Evolutionary conservation across 768 basidiomycete genomes (phyloP).

Genomic region (Suillus subalutaceus): DNA sequence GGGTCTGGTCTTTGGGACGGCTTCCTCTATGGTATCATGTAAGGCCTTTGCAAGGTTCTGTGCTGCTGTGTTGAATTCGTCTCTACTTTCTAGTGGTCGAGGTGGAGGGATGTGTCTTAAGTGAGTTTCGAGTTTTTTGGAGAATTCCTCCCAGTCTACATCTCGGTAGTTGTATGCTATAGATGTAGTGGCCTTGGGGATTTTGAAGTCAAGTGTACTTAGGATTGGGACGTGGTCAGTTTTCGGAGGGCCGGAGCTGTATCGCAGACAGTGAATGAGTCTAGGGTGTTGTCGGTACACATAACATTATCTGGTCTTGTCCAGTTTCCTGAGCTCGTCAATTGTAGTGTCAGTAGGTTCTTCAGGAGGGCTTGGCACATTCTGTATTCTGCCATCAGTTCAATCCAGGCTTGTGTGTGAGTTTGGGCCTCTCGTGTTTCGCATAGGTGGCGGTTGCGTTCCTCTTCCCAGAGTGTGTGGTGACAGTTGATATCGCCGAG

Average conservation of each 20-base stretch:
- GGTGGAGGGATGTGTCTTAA: background rate
- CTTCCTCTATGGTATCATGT: background rate
- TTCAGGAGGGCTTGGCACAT: conserved; percentile 34
- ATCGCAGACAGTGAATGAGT: conserved; percentile 27
- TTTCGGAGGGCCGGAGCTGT: conserved; percentile 15
- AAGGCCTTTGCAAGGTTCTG: background rate
- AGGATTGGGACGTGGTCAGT: conserved; percentile 40
- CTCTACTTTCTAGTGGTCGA: background rate
- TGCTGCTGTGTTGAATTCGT: background rate
- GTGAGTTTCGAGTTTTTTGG: background rate
- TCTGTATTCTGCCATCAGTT: conserved; percentile 21
- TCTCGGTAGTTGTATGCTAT: conserved; percentile 23
- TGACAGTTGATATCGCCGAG: conserved; percentile 37
- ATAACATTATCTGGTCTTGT: conserved; percentile 42
- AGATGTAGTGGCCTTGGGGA: background rate
- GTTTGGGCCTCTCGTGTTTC: conserved; percentile 17
- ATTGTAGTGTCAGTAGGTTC: conserved; percentile 29
- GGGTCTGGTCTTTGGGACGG: conserved; percentile 10
- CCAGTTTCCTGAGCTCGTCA: conserved; percentile 25
- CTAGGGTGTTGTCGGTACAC: conserved; percentile 15
- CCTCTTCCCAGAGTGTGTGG: conserved; percentile 35
- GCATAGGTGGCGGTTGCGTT: conserved; percentile 20
- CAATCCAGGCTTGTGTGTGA: conserved; percentile 18
- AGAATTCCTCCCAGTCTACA: conserved; percentile 28
- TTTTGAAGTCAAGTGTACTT: conserved; percentile 23